Evolutionary conservation across 2,329 filamentous ascomycete species (phyloP), one percentile per base, ranked within the genome.

Genomic region (Ilyonectria mors-panacis): DNA sequence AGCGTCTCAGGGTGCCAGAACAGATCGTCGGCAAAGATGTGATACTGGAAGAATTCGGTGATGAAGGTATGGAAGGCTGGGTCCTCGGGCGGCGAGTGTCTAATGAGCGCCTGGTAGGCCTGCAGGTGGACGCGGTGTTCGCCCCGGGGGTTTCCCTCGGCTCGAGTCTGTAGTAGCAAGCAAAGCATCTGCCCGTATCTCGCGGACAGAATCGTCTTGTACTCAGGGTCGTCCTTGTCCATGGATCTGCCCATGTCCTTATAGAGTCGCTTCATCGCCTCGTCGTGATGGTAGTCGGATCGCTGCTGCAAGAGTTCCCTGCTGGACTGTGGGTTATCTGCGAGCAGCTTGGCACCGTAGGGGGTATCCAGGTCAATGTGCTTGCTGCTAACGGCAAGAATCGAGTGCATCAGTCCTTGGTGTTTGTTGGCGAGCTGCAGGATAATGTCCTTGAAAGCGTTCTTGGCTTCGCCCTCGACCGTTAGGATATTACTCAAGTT

Each of bases 321-420:
- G 45, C 78, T 85, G 10, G 87, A 84, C 39, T 81, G 80, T 3
- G 85, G 82, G 68, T 86, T 84, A 23, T 86, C 83, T 37, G 80
- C 80, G 6, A 91, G 79, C 5, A 90, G 76, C 53, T 87, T 88
- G 63, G 78, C 71, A 12, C 87, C 88, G 60, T 90, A 89, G 0
- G 87, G 85, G 0, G 88, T 87, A 5, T 86, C 84, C 67, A 86
- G 86, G 78, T 91, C 87, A 61, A 91, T 87, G 74, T 97, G 94
- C 67, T 91, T 94, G 73, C 93, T 93, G 42, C 94, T 93, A 9
- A 97, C 85, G 50, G 93, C 94, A 59, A 97, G 86, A 56, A 97
- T 89, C 12, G 94, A 96, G 78, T 97, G 94, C 94, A 97, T 97
- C 59, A 97, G 84, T 13, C 94, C 94, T 68, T 90, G 87, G 77